Base-by-base conservation (phyloP, 78 protist genomes). In the Cyanophora paradoxa region DNA sequence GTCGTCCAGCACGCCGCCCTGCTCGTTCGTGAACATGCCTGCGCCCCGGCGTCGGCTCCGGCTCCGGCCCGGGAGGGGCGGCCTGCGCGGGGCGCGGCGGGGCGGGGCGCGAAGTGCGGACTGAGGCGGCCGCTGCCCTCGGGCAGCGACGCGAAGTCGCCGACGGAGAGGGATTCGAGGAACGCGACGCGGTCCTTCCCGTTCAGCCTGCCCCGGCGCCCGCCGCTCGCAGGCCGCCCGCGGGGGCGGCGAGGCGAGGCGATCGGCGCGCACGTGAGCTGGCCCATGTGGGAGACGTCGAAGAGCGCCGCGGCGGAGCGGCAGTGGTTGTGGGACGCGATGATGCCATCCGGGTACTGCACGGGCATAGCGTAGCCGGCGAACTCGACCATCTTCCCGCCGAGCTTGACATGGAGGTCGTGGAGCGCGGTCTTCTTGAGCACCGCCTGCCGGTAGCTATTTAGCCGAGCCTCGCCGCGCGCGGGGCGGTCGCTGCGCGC, bases 221-320 rank as follows among this genome's bases (percentile, higher is more conserved):
- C n/a, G n/a, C n/a, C n/a, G n/a, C n/a, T n/a, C n/a, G n/a, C n/a
- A n/a, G n/a, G n/a, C n/a, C n/a, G n/a, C n/a, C n/a, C n/a, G n/a
- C n/a, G n/a, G n/a, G n/a, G n/a, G n/a, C n/a, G n/a, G n/a, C n/a
- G n/a, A n/a, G n/a, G n/a, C n/a, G n/a, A n/a, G n/a, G n/a, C n/a
- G n/a, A n/a, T n/a, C n/a, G n/a, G n/a, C n/a, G n/a, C n/a, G n/a
- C n/a, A n/a, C n/a, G n/a, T n/a, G 41, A 76, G 31, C 46, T 81
- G 85, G 30, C 85, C 92, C 99, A 96, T 96, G 87, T 96, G 99
- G 33, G 94, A 84, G 24, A 93, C 97, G 72, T 93, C 99, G 61
- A 96, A 93, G 19, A 96, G 65, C 13, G 88, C 50, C 19, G 82
- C 73, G 14, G 54, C 70, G n/a, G 28, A 24, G 48, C 98, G 77